Base-by-base conservation (phyloP, 257 asterid genomes). In the Penstemon newberryi region DNA sequence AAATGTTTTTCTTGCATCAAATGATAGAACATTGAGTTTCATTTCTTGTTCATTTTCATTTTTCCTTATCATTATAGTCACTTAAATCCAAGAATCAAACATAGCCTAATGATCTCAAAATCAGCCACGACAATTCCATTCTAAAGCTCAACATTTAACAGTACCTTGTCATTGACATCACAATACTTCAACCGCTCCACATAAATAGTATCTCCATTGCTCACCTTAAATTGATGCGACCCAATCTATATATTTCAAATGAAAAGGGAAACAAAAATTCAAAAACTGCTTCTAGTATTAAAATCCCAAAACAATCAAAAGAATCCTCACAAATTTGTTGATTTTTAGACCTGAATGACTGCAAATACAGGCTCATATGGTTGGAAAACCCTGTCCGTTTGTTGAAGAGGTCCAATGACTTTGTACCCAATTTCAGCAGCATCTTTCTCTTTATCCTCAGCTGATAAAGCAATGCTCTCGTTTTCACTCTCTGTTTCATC, bases 221-320 rank as follows among this genome's bases (percentile, higher is more conserved):
- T 86, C 77, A 92, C 97, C 78, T 92, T 92, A 83, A 90, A 92
- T 73, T 92, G 97, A 76, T 92, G 97, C 47, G 98, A 86, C 53
- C 98, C 98, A 81, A 92, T 80, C 98, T 92, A 82, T 71, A 71
- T 8, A 74, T 37, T 25, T 25, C 33, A 25, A 25, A 25, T 25
- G 33, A 25, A 25, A 25, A 2, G 33, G 33, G 33, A 1, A 25
- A 25, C 33, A 25, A 25, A 25, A 25, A 25, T 25, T 25, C 33
- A 25, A 25, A 25, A 25, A 25, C 2, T 25, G 33, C 33, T 25
- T 25, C 33, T 25, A 25, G 33, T 25, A 25, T 25, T 25, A 25
- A 1, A 25, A 25, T 25, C 33, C 33, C 2, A 25, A 43, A 10
- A 64, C 50, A 41, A 42, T 42, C 60, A 60, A 47, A 45, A 56